These are phyloP conservation scores for Durusdinium trenchii DNA, from an alignment of 73 alveolate genomes.

Conservation along the genomic window DNA sequence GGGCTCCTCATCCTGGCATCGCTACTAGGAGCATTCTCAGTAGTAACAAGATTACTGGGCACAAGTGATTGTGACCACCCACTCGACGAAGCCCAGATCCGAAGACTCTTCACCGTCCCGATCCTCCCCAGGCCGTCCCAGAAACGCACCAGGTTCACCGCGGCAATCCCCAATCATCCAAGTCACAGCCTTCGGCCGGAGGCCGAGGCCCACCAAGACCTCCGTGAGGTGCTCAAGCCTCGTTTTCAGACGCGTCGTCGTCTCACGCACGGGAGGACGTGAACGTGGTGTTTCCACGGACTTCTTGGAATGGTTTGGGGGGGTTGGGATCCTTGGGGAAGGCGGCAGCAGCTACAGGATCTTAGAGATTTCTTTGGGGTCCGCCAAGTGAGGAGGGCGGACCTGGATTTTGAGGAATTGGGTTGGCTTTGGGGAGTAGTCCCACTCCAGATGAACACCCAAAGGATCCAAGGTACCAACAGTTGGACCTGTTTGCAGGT, in stretches of 20 bases:
- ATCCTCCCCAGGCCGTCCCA: no score
- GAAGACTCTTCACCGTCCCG: not conserved
- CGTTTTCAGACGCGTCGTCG: not conserved
- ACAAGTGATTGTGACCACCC: not conserved
- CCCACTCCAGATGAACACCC: no score
- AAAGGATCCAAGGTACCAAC: no score
- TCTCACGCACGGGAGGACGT: not conserved
- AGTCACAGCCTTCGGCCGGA: not conserved
- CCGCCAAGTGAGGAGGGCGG: not conserved
- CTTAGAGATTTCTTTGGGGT: not conserved
- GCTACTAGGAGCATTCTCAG: not conserved
- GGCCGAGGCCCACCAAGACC: not conserved
- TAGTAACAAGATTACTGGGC: not conserved
- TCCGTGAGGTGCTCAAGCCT: conserved; percentile 5
- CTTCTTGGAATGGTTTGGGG: no score
- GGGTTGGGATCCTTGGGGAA: no score
- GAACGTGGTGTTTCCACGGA: not conserved
- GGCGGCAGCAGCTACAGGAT: not conserved
- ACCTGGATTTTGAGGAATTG: not conserved
- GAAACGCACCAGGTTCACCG: no score
- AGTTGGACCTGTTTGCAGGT: no score
- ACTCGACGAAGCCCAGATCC: not conserved
- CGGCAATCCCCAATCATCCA: no score
- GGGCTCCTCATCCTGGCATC: not conserved
- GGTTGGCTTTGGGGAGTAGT: no score